Conservation (phyloP, 2,329 filamentous ascomycete species). For the Alternaria atra region DNA sequence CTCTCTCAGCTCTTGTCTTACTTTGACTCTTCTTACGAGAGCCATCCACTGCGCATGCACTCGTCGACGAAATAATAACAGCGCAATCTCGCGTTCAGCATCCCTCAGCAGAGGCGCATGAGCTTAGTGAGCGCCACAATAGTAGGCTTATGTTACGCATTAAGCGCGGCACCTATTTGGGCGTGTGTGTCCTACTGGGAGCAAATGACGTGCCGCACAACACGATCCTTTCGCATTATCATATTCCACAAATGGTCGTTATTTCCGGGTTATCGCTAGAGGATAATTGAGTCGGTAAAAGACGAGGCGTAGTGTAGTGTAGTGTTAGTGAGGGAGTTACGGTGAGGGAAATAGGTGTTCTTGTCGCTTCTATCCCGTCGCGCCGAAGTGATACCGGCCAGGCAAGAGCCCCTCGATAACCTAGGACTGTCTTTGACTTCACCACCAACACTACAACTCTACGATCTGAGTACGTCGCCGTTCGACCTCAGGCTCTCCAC, state of each 20-base stretch:
- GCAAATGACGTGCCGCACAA: constrained; percentile 26
- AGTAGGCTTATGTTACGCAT: constrained; percentile 18
- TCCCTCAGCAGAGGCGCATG: constrained; percentile 16
- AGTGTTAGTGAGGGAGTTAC: not conserved
- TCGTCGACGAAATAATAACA: constrained; percentile 3
- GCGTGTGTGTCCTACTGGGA: constrained; percentile 11
- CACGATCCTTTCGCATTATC: constrained; percentile 15
- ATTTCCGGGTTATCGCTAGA: constrained; percentile 9
- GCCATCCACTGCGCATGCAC: not conserved
- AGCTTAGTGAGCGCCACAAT: constrained; percentile 26
- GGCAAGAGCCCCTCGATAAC: constrained; percentile 5
- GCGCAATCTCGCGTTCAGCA: constrained; percentile 28
- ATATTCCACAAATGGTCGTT: constrained; percentile 15
- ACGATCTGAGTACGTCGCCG: not conserved
- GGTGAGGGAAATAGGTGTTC: constrained; percentile 5
- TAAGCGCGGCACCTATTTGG: constrained; percentile 13
- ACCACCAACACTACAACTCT: not conserved
- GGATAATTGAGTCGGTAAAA: not conserved
- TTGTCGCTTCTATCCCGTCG: not conserved
- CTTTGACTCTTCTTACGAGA: not conserved
- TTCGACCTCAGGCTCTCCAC: not conserved
- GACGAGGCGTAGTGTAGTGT: not conserved
- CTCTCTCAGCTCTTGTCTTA: constrained; percentile 12
- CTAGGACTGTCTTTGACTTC: not conserved
- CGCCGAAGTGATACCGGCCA: constrained; percentile 14